Evolutionary conservation across 257 asterid species (phyloP).

Genomic region (Nyctanthes arbortristis): DNA sequence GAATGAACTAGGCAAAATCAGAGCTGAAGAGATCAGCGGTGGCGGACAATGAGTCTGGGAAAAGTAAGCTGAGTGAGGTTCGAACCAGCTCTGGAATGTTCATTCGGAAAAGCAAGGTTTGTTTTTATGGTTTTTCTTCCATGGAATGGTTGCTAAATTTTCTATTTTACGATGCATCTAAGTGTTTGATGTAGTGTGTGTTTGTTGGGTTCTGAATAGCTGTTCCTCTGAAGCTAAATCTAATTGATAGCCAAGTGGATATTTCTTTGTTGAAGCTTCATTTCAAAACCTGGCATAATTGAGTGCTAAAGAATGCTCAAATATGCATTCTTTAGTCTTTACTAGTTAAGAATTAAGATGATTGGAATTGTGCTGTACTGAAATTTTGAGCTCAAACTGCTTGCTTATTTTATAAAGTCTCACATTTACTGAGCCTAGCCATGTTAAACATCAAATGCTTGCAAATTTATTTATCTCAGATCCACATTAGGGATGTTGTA

Average conservation of each 20-base stretch:
- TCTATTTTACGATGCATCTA: slow-evolving; percentile 5
- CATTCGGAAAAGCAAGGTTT: slow-evolving; percentile 75
- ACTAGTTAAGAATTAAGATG: background rate
- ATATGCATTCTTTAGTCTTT: background rate
- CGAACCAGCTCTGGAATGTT: slow-evolving; percentile 99
- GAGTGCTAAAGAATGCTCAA: slow-evolving; percentile 7
- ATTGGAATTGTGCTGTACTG: background rate
- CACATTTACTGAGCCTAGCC: background rate
- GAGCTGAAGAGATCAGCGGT: slow-evolving; percentile 93
- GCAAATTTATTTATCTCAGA: no score
- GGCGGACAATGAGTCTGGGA: slow-evolving; percentile 81
- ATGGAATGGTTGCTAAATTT: slow-evolving; percentile 14
- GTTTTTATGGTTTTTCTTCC: slow-evolving; percentile 18
- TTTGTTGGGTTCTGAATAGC: slow-evolving; percentile 9
- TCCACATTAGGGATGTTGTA: background rate
- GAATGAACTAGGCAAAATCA: slow-evolving; percentile 63
- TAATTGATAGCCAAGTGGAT: background rate
- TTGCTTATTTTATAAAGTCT: background rate
- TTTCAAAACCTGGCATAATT: slow-evolving; percentile 3
- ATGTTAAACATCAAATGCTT: no score
- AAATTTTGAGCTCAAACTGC: background rate
- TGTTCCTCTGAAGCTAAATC: slow-evolving; percentile 6
- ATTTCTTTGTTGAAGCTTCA: slow-evolving; percentile 1
- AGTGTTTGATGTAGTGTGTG: background rate
- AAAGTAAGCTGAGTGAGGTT: slow-evolving; percentile 72